Evolutionary conservation across 2,329 filamentous ascomycete species (phyloP), one percentile per base, ranked within the genome.

Genomic region (Claviceps maximensis): DNA sequence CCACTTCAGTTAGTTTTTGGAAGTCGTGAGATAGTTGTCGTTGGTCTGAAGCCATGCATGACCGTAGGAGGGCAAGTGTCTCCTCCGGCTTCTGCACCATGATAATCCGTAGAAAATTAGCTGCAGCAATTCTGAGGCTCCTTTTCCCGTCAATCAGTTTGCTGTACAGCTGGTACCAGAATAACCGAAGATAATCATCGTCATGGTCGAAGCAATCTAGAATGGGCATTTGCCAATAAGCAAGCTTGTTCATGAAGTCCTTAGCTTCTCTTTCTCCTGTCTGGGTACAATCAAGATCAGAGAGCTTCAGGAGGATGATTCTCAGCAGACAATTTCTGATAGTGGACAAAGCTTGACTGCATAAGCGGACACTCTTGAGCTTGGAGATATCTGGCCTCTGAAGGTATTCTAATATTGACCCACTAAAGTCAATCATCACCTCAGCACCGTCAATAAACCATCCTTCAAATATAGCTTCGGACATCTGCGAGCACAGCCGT

Each of bases 141-240:
- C 78, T 72, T 51, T 84, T 77, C 0, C 77, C 71, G 52, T 89
- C 89, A 8, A 93, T 82, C 38, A 97, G 74, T 65, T 94, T 95
- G 8, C 84, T 83, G 65, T 97, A 98, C 3, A 98, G 80, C 56
- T 96, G 82, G 62, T 95, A 97, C 75, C 89, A 96, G 44, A 97
- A 80, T 36, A 96, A 76, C 57, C 85, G 86, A 61, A 96, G 78
- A 62, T 87, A 87, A 10, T 88, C 83, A n/a, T 87, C 81, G 46
- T 95, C 89, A 7, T 79, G 75, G 3, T 87, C 85, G 17, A 93
- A 81, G 4, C 84, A 82, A 2, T 83, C 84, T 17, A 98, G 73
- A 17, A 98, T 82, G 19, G 95, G 87, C 21, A 88, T 89, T 65
- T 97, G 93, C 93, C 93, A 98, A 67, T 96, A 97, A 0, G 88